Evolutionary conservation across 441 rosid species (phyloP), one percentile per base, ranked within the genome.

Genomic region (Codiaeum variegatum): DNA sequence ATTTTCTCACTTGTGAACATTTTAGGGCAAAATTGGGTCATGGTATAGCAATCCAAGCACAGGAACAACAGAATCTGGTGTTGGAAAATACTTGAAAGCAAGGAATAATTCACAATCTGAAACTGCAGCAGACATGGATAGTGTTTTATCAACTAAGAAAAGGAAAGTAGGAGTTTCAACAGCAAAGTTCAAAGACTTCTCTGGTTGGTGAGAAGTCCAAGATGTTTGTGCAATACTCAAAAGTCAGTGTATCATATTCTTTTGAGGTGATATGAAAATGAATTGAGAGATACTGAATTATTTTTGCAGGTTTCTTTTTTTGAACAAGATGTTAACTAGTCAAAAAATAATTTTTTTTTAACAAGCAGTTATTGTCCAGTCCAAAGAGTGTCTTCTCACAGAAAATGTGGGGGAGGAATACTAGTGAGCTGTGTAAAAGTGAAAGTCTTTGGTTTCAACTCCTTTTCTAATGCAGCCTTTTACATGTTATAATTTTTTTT

Each of bases 1-100:
- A n/a, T n/a, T n/a, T n/a, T n/a, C n/a, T n/a, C n/a, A n/a, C n/a
- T 52, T 78, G 51, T 58, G 42, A 21, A 28, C 61, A 8, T 79
- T 76, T 79, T 85, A 94, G 99, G 98, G 90, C 26, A 92, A 88
- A 79, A 69, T 90, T 32, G 99, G 98, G 23, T 88, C 97, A 31
- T 95, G 99, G 98, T 95, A 87, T 83, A 95, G 98, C 84, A 90
- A 95, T 78, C 99, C 98, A 9, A 95, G 86, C 23, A 86, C 92
- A 29, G 93, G 92, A 75, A 46, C 88, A 38, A 64, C 85, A 40
- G 94, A 85, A 75, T 70, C 83, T 31, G 89, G 93, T 55, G 91
- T 91, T 3, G 99, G 96, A 5, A 95, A 93, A 78, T 91, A 92
- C 87, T 84, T 93, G 79, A 92, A 90, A 84, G 76, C 93, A 47